Evolutionary conservation across 1,139 yeast genomes (phyloP).

Genomic region (Arxiozyma slooffiae): DNA sequence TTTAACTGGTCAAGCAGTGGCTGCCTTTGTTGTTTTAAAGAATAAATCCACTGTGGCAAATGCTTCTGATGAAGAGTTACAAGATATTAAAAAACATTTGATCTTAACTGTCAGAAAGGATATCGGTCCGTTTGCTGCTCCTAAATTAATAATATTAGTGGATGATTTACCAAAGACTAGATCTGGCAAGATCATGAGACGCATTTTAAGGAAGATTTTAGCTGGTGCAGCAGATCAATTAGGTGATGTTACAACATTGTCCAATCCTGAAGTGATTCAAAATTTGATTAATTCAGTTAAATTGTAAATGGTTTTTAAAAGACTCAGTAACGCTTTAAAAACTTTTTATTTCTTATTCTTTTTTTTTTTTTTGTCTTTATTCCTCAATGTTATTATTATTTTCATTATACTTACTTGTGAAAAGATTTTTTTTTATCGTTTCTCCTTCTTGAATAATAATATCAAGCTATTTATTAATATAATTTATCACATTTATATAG

Average conservation of each 20-base stretch:
- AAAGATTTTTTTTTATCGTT: too few species aligned
- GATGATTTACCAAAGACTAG: conserved; percentile 77
- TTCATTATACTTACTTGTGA: not conserved
- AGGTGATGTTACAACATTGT: conserved; percentile 70
- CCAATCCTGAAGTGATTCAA: conserved; percentile 60
- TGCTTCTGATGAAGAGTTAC: conserved; percentile 38
- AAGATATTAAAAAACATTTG: conserved; percentile 57
- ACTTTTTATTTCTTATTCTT: not conserved
- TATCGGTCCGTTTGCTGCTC: conserved; percentile 80
- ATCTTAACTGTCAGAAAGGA: conserved; percentile 66
- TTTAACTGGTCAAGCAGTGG: conserved; percentile 74
- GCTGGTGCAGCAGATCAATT: conserved; percentile 73
- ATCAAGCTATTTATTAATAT: not conserved
- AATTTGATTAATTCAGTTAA: conserved; percentile 56
- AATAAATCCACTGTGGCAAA: conserved; percentile 32
- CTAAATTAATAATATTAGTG: conserved; percentile 59
- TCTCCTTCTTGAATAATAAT: too few species aligned
- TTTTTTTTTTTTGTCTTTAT: not conserved
- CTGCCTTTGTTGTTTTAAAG: conserved; percentile 67
- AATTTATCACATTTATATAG: too few species aligned
- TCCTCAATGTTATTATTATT: not conserved
- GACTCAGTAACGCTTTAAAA: not conserved
- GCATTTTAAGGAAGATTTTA: conserved; percentile 65
- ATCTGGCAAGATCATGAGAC: conserved; percentile 78
- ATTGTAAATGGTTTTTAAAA: conserved; percentile 8